Percentiles rank a stretch among this genome's conserved stretches.
phyloP scores from a whole-genome alignment of 1,139 yeast species.

The Suhomyces panamericanus region DNA sequence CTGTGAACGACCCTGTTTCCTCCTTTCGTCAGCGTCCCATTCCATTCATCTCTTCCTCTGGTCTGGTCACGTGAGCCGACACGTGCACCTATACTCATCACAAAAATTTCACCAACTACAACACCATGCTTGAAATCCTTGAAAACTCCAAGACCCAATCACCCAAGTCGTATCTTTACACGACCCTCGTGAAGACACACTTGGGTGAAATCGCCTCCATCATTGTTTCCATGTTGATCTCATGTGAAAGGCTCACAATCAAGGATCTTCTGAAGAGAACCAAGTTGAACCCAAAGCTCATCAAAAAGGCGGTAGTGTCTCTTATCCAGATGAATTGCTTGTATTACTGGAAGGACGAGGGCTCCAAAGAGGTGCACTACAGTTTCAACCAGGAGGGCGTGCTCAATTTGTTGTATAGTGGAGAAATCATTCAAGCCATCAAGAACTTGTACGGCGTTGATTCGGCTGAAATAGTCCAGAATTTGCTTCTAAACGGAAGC shows the following conservation, averaged over 20 bases:
- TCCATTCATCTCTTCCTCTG: no score
- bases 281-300: constrained; percentile 40
- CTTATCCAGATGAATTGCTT: constrained; percentile 68
- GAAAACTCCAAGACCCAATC: constrained; percentile 47
- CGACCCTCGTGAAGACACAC: constrained; percentile 53
- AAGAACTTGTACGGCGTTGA: constrained; percentile 42
- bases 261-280: constrained; percentile 47
- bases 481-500: constrained; percentile 64
- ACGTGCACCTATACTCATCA: constrained; percentile 7
- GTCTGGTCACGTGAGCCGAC: constrained; percentile 4
- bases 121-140: constrained; percentile 17
- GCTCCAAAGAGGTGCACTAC: constrained; percentile 47
- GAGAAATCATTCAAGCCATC: constrained; percentile 65
- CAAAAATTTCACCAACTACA: constrained; percentile 1
- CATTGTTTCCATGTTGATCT: constrained; percentile 53
- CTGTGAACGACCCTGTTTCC: neutral
- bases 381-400: constrained; percentile 66
- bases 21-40: no score
- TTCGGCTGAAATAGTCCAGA: constrained; percentile 72
- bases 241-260: constrained; percentile 59
- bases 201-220: constrained; percentile 66
- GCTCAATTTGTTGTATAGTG: constrained; percentile 66
- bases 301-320: constrained; percentile 61
- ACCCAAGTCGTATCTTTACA: constrained; percentile 60
- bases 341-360: constrained; percentile 50